Conservation (phyloP, 495 filamentous ascomycete genomes). For the Annulohypoxylon nitens region DNA sequence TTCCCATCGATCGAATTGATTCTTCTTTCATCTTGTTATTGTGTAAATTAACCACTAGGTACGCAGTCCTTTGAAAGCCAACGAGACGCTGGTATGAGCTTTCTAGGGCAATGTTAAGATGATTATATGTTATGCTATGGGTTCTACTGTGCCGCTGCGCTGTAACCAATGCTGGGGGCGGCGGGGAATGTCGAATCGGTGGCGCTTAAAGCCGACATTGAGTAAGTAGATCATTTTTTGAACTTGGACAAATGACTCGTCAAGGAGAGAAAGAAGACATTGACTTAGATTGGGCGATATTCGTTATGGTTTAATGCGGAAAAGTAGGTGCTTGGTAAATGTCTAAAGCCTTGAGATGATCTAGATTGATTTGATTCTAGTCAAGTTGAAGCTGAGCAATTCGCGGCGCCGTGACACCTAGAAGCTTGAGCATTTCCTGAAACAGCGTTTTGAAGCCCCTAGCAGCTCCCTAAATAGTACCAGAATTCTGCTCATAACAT, state of each 20-base stretch:
- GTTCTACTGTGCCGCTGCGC: slow-evolving; percentile 13
- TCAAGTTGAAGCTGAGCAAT: background rate
- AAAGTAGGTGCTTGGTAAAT: too few species aligned
- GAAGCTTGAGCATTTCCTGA: background rate
- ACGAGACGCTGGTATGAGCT: background rate
- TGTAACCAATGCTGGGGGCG: background rate
- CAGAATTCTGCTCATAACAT: background rate
- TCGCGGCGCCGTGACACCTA: background rate
- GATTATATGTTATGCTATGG: slow-evolving; percentile 13
- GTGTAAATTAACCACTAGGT: background rate
- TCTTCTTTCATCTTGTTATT: background rate
- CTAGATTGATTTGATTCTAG: background rate
- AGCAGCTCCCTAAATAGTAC: background rate
- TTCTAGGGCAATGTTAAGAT: background rate
- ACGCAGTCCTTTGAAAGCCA: background rate
- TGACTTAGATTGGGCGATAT: too few species aligned
- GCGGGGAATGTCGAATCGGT: background rate
- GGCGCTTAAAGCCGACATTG: background rate
- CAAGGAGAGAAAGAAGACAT: background rate
- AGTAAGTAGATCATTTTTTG: background rate
- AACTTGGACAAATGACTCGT: background rate
- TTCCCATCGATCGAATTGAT: slow-evolving; percentile 24
- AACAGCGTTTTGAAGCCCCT: background rate
- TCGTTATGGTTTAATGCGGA: background rate
- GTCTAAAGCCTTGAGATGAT: background rate